Conservation (phyloP, 768 basidiomycete genomes). For the Clathrus columnatus region DNA sequence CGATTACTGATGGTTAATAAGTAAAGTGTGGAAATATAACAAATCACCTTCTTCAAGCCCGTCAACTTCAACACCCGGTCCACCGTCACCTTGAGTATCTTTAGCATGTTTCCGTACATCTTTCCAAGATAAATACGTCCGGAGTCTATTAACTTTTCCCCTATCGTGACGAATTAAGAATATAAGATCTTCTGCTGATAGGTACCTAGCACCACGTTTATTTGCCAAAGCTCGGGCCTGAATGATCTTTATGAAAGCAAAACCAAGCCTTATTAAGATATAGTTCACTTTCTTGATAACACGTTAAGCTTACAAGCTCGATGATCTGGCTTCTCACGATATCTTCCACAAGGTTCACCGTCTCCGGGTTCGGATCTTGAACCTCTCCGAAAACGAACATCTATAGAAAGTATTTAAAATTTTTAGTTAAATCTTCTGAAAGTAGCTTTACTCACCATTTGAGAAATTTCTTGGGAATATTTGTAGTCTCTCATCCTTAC, state of each 20-base stretch:
- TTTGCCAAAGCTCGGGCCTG: conserved; percentile 81
- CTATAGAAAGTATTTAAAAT: conserved; percentile 28
- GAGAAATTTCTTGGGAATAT: conserved; percentile 85
- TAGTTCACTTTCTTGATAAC: neutral
- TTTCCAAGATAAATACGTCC: conserved; percentile 95
- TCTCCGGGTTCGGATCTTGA: conserved; percentile 78
- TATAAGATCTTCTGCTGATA: conserved; percentile 90
- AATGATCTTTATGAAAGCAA: conserved; percentile 48
- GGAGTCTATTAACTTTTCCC: conserved; percentile 85
- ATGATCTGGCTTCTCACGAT: conserved; percentile 86
- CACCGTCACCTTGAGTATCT: conserved; percentile 77
- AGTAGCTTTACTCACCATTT: conserved; percentile 55
- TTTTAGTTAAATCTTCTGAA: neutral
- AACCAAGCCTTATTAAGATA: neutral
- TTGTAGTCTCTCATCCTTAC: conserved; percentile 55
- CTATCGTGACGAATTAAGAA: conserved; percentile 93
- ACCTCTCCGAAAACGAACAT: conserved; percentile 98
- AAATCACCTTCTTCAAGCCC: conserved; percentile 73
- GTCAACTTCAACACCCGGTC: conserved; percentile 74
- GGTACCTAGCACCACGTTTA: conserved; percentile 74
- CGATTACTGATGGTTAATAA: neutral
- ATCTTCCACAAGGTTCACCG: conserved; percentile 92
- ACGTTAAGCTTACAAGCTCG: conserved; percentile 59
- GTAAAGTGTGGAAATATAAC: conserved; percentile 12
- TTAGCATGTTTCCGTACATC: conserved; percentile 94